Conservation (phyloP, 441 rosid species). For the Codiaeum variegatum region DNA sequence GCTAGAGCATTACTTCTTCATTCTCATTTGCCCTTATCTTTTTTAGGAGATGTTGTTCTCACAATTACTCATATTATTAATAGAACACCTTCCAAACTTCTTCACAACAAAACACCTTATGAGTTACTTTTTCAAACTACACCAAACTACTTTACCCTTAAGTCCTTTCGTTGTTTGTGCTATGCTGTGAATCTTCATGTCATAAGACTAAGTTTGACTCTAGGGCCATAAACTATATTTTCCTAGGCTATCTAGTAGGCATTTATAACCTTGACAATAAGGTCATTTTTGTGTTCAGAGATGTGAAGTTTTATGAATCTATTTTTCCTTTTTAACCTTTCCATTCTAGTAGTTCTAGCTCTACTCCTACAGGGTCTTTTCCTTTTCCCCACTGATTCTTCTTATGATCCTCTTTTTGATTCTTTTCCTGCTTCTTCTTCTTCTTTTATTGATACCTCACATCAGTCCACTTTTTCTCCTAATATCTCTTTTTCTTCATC, state of each 20-base stretch:
- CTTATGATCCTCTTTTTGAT: too few relatives aligned
- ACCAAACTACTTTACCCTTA: not conserved
- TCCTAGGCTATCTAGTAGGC: not conserved
- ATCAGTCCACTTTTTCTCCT: too few relatives aligned
- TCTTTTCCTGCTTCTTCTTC: too few relatives aligned
- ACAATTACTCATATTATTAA: not conserved
- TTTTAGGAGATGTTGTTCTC: not conserved
- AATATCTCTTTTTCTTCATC: too few relatives aligned
- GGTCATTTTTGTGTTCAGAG: accelerated
- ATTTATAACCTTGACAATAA: not conserved
- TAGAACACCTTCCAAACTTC: not conserved
- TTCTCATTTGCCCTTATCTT: not conserved
- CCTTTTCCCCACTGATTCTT: too few relatives aligned
- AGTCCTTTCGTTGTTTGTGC: not conserved
- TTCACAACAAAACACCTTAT: not conserved
- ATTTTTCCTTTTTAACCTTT: not conserved
- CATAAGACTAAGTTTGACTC: not conserved
- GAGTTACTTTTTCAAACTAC: too few relatives aligned
- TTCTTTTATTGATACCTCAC: too few relatives aligned
- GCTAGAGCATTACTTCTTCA: not conserved
- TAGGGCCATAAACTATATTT: not conserved
- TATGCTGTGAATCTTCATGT: not conserved
- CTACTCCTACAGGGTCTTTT: too few relatives aligned
- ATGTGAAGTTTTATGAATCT: not conserved
- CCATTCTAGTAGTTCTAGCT: too few relatives aligned